Percentiles rank a stretch among this genome's conserved stretches.
Conservation (phyloP, 2,329 filamentous ascomycete genomes). For the Ophiostoma ulmi region DNA sequence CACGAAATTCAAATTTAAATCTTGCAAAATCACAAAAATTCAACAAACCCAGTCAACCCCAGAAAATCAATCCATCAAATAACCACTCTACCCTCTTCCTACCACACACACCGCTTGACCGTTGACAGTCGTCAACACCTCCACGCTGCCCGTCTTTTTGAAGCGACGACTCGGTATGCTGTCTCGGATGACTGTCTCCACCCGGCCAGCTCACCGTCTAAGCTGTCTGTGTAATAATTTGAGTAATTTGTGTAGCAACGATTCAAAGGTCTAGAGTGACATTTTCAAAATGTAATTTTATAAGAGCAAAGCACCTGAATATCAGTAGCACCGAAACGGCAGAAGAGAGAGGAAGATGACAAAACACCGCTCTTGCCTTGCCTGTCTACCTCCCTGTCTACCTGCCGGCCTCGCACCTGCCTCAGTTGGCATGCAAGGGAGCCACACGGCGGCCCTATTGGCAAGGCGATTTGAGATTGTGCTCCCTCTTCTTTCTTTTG, state of each 20-base stretch:
- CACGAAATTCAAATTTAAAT: too few relatives aligned
- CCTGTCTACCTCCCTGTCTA: too few relatives aligned
- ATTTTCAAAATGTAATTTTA: not conserved
- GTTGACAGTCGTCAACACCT: not conserved
- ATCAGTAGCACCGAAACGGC: not conserved
- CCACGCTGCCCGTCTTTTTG: not conserved
- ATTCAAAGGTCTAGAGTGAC: too few relatives aligned
- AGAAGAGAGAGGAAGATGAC: not conserved
- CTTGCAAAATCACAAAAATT: too few relatives aligned
- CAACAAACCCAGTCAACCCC: too few relatives aligned
- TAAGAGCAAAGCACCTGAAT: not conserved
- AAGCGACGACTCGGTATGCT: not conserved
- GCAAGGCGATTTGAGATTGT: not conserved
- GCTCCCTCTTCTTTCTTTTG: not conserved
- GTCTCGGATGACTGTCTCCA: conserved; percentile 5
- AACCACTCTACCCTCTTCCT: not conserved
- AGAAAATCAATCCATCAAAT: not conserved
- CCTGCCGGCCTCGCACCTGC: not conserved
- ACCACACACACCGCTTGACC: not conserved
- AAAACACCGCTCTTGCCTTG: not conserved
- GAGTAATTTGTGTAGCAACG: too few relatives aligned
- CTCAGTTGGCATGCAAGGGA: conserved; percentile 1
- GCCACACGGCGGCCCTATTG: not conserved
- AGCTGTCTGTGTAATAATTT: too few relatives aligned
- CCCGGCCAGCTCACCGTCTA: conserved; percentile 6